Evolutionary conservation across 2,329 filamentous ascomycete species (phyloP).

Genomic region (Beauveria sp.): DNA sequence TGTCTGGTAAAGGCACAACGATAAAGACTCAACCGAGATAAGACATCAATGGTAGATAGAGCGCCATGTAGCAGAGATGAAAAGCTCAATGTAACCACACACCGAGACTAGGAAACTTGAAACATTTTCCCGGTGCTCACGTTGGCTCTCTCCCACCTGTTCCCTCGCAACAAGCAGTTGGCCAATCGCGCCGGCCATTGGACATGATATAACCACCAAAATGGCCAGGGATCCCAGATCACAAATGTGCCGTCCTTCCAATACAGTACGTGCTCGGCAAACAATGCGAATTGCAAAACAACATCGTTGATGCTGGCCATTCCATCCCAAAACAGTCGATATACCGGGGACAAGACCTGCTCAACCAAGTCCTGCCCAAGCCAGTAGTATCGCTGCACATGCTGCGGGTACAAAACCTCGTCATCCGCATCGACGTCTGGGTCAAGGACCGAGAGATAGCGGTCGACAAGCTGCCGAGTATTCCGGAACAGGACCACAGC

Average conservation of each 20-base stretch:
- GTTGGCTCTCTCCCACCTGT: constrained; percentile 56
- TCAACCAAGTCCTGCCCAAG: constrained; percentile 57
- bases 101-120: constrained; percentile 11
- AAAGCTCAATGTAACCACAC: background rate
- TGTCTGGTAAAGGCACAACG: too few relatives aligned
- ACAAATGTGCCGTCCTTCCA: constrained; percentile 51
- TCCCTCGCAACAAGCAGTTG: constrained; percentile 33
- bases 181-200: constrained; percentile 49
- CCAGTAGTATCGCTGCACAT: constrained; percentile 47
- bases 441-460: constrained; percentile 44
- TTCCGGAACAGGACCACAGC: constrained; percentile 53
- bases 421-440: constrained; percentile 18
- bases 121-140: constrained; percentile 49
- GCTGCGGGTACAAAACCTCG: constrained; percentile 11
- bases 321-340: constrained; percentile 22
- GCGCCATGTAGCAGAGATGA: background rate
- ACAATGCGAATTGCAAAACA: constrained; percentile 15
- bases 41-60: too few relatives aligned
- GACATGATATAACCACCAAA: constrained; percentile 48
- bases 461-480: constrained; percentile 38
- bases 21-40: too few relatives aligned
- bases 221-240: constrained; percentile 47
- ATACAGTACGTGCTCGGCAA: constrained; percentile 32
- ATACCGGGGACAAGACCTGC: constrained; percentile 37
- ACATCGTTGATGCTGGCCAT: constrained; percentile 17